A percentile compares a stretch with the other conserved stretches of the same genome.
These are phyloP conservation scores for Apiotrichum mycotoxinovorans DNA, from an alignment of 1,284 basidiomycete genomes.

Conservation along the genomic window DNA sequence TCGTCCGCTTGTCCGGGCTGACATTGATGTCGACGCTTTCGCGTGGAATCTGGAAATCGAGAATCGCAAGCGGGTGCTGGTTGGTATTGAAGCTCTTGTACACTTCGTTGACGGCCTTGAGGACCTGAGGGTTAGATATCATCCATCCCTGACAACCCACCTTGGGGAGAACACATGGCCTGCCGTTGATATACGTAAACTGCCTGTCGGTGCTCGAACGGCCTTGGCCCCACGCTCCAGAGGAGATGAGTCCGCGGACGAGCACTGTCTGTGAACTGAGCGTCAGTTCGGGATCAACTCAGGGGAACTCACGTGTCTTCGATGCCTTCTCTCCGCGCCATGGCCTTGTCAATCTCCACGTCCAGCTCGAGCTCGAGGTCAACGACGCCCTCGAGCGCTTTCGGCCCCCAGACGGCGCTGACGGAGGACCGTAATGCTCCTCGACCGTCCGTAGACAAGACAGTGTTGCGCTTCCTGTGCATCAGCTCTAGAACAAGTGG, in stretches of 20 bases:
- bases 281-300: not conserved
- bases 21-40: conserved; percentile 92
- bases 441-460: conserved; percentile 68
- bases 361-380: conserved; percentile 69
- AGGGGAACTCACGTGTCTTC: conserved; percentile 24
- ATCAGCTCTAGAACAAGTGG: not conserved
- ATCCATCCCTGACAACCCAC: conserved; percentile 46
- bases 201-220: conserved; percentile 78
- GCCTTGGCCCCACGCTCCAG: conserved; percentile 56
- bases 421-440: conserved; percentile 65
- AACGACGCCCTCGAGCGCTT: conserved; percentile 68
- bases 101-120: conserved; percentile 83
- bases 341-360: conserved; percentile 61
- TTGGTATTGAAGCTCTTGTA: conserved; percentile 79
- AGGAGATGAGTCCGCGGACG: conserved; percentile 43
- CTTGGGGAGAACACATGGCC: conserved; percentile 78
- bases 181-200: conserved; percentile 89
- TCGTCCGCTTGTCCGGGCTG: conserved; percentile 92
- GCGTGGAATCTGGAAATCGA: conserved; percentile 75
- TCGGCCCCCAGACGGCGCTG: conserved; percentile 78
- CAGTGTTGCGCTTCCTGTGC: conserved; percentile 64
- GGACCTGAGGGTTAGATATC: conserved; percentile 55
- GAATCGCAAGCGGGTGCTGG: conserved; percentile 77
- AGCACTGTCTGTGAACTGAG: conserved; percentile 35
- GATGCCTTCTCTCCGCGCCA: conserved; percentile 46